Evolutionary conservation across 2,329 filamentous ascomycete species (phyloP).

Genomic region (Knoxdaviesia proteae): DNA sequence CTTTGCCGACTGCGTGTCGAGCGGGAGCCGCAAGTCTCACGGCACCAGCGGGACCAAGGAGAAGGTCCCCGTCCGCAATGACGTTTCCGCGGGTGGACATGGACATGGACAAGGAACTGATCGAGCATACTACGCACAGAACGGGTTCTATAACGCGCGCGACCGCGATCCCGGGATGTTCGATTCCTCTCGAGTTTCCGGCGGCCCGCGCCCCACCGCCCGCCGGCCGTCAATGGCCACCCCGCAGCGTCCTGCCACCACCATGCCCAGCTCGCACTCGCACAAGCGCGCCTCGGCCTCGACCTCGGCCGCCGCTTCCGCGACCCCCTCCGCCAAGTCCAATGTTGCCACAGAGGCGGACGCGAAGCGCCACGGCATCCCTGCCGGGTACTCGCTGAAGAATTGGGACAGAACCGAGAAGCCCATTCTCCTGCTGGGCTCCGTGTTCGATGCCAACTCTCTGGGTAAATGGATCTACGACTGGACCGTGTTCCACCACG

Average conservation of each 20-base stretch:
- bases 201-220: constrained; percentile 21
- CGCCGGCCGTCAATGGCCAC: constrained; percentile 26
- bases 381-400: constrained; percentile 80
- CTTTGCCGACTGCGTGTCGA: no score
- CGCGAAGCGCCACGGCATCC: constrained; percentile 50
- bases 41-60: no score
- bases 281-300: constrained; percentile 15
- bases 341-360: constrained; percentile 34
- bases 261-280: constrained; percentile 22
- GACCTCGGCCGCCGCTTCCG: constrained; percentile 6
- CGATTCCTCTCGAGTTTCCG: constrained; percentile 21
- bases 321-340: constrained; percentile 8
- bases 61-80: no score
- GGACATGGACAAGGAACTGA: constrained; percentile 29
- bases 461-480: constrained; percentile 99
- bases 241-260: constrained; percentile 31
- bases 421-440: constrained; percentile 83
- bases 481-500: constrained; percentile 88
- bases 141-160: constrained; percentile 15
- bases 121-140: constrained; percentile 35
- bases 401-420: constrained; percentile 94
- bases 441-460: constrained; percentile 93
- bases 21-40: no score
- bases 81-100: no score
- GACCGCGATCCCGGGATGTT: constrained; percentile 14